phyloP scores from a whole-genome alignment of 192 early-diverging fungal genomes.

The Coemansia sp. region DNA sequence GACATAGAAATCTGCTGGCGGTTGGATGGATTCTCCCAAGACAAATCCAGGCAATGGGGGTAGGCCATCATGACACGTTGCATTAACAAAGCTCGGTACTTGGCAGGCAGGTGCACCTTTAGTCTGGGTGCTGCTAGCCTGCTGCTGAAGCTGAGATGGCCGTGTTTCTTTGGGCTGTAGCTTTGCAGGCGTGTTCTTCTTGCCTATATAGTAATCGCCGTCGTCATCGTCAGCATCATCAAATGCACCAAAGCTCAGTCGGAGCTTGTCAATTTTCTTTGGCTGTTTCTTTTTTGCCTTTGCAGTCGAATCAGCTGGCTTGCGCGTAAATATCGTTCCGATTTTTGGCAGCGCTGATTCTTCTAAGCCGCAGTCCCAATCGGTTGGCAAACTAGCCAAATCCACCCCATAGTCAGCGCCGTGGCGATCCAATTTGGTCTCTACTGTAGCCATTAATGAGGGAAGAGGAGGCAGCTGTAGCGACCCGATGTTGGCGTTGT shows the following conservation, averaged over 20 bases:
- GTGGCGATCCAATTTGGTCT: conserved; percentile 9
- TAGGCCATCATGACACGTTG: conserved; percentile 14
- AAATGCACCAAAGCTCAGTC: conserved; percentile 33
- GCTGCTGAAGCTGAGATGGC: not conserved
- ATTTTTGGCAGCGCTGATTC: conserved; percentile 10
- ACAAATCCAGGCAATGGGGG: conserved; percentile 23
- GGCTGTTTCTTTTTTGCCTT: conserved; percentile 1
- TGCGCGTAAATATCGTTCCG: conserved; percentile 26
- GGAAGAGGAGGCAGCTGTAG: no score
- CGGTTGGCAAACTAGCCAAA: not conserved
- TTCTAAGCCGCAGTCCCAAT: not conserved
- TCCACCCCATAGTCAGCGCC: conserved; percentile 38
- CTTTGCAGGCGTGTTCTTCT: not conserved
- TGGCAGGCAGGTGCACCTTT: not conserved
- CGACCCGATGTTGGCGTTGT: no score
- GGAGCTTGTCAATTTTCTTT: conserved; percentile 8
- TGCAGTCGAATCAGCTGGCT: not conserved
- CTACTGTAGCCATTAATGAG: not conserved
- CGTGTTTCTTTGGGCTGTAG: conserved; percentile 2
- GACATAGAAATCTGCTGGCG: not conserved
- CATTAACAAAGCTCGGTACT: not conserved
- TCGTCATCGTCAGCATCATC: conserved; percentile 20
- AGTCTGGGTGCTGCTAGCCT: not conserved
- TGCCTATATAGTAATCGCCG: no score
- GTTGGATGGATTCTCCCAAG: conserved; percentile 1